Evolutionary conservation across 2,329 filamentous ascomycete species (phyloP).

Genomic region (Cercospora nicotianae): DNA sequence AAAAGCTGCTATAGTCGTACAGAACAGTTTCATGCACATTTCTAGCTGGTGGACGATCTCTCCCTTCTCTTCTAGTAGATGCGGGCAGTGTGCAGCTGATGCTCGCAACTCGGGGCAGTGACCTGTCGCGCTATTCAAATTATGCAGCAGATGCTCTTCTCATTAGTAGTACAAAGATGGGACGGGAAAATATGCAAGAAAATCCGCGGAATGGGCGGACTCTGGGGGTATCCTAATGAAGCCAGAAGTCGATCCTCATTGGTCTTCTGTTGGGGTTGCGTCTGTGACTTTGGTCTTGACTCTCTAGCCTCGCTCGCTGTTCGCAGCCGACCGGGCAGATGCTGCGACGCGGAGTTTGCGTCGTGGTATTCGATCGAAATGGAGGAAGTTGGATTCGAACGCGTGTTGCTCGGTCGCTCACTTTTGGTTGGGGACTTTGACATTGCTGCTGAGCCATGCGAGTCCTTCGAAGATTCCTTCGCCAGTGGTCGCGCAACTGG

Average conservation of each 20-base stretch:
- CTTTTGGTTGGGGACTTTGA: slow-evolving; percentile 42
- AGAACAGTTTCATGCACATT: not conserved
- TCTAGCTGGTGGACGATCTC: not conserved
- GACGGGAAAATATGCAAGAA: slow-evolving; percentile 6
- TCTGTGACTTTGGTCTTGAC: slow-evolving; percentile 1
- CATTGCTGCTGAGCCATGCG: slow-evolving; percentile 54
- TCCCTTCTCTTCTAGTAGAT: not conserved
- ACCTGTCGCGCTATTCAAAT: not conserved
- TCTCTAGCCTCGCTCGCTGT: not conserved
- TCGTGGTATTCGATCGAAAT: not conserved
- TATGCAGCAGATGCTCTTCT: slow-evolving; percentile 2
- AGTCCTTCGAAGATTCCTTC: slow-evolving; percentile 56
- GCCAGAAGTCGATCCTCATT: slow-evolving; percentile 14
- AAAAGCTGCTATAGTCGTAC: not conserved
- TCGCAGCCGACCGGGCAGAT: not conserved
- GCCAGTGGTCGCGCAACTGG: slow-evolving; percentile 55
- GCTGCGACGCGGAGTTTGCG: not conserved
- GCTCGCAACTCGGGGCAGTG: not conserved
- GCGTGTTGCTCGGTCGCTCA: slow-evolving; percentile 14
- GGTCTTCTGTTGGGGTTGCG: not conserved
- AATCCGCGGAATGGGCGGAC: not conserved
- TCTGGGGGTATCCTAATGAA: slow-evolving; percentile 16
- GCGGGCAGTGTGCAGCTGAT: not conserved
- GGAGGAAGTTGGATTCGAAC: not conserved
- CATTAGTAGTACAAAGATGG: slow-evolving; percentile 7